Conservation (phyloP, 345 rosid genomes). For the Eutrema yunnanense region DNA sequence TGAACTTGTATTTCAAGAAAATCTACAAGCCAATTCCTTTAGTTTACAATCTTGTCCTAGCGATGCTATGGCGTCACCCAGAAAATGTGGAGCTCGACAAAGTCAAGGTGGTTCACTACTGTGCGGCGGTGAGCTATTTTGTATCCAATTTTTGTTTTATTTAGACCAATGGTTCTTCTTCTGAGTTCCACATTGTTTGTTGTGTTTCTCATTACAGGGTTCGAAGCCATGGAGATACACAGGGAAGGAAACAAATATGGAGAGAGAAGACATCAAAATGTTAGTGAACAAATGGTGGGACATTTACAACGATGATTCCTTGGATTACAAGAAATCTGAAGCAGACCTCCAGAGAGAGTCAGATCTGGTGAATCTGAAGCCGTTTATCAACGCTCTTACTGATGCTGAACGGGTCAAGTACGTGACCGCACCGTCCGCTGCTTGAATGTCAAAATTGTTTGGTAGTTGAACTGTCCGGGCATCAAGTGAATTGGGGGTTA, state of each 20-base stretch:
- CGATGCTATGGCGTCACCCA: constrained; percentile 95
- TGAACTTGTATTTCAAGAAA: constrained; percentile 73
- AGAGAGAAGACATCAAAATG: constrained; percentile 71
- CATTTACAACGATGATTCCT: constrained; percentile 57
- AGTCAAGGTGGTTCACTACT: constrained; percentile 78
- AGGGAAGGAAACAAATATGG: constrained; percentile 72
- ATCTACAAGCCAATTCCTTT: constrained; percentile 62
- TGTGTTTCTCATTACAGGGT: constrained; percentile 35
- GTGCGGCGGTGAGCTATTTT: constrained; percentile 60
- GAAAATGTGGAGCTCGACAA: constrained; percentile 69
- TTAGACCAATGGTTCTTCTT: neutral
- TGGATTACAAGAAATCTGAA: constrained; percentile 40
- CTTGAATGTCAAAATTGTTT: constrained; percentile 22
- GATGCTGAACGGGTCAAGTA: constrained; percentile 47
- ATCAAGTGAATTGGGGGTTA: neutral
- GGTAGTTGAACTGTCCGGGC: neutral
- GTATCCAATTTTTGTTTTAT: neutral
- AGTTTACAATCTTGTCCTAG: constrained; percentile 67
- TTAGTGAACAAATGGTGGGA: constrained; percentile 79
- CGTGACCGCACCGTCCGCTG: constrained; percentile 78
- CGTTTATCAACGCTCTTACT: constrained; percentile 49
- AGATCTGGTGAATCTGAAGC: constrained; percentile 33
- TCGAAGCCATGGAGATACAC: constrained; percentile 98
- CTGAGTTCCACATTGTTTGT: neutral
- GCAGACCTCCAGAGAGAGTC: neutral